Evolutionary conservation across 805 yeast species (phyloP).

Genomic region (Candida arabinofermentans): DNA sequence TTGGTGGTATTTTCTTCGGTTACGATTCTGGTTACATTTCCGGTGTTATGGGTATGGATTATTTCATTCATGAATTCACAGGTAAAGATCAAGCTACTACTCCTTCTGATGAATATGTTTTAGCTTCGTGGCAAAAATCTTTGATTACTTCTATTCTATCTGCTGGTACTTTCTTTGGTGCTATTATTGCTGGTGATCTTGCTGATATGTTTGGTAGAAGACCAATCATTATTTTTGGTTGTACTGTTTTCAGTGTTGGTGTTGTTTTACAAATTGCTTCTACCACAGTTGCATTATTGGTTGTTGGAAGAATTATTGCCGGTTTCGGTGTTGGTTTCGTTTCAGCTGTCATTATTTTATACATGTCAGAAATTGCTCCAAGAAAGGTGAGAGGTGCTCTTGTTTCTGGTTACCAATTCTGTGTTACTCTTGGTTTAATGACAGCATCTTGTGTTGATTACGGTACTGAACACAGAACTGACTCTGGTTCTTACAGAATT

Average conservation of each 20-base stretch:
- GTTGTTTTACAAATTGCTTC: conserved; percentile 45
- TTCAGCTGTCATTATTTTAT: conserved; percentile 73
- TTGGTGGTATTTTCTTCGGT: conserved; percentile 65
- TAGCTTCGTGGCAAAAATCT: conserved; percentile 31
- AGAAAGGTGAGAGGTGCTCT: conserved; percentile 75
- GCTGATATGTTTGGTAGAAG: conserved; percentile 45
- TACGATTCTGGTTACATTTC: conserved; percentile 68
- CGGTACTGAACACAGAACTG: conserved; percentile 52
- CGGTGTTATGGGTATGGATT: conserved; percentile 63
- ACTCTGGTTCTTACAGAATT: conserved; percentile 62
- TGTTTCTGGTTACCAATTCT: conserved; percentile 66
- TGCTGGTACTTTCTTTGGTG: conserved; percentile 68
- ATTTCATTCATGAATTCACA: conserved; percentile 31
- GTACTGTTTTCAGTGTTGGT: conserved; percentile 43
- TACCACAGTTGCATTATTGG: conserved; percentile 43
- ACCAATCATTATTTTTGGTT: conserved; percentile 41
- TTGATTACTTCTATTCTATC: conserved; percentile 71
- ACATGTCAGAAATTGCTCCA: conserved; percentile 77
- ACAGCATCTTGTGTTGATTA: conserved; percentile 70
- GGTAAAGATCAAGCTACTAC: conserved; percentile 17
- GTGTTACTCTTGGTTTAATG: conserved; percentile 65
- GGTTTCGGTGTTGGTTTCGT: conserved; percentile 79
- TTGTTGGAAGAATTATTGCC: conserved; percentile 68
- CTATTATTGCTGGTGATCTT: conserved; percentile 55
- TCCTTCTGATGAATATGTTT: conserved; percentile 16